Percentiles rank a stretch among this genome's conserved stretches.
Conservation (phyloP, 495 filamentous ascomycete species). For the Ramalina peruviana region DNA sequence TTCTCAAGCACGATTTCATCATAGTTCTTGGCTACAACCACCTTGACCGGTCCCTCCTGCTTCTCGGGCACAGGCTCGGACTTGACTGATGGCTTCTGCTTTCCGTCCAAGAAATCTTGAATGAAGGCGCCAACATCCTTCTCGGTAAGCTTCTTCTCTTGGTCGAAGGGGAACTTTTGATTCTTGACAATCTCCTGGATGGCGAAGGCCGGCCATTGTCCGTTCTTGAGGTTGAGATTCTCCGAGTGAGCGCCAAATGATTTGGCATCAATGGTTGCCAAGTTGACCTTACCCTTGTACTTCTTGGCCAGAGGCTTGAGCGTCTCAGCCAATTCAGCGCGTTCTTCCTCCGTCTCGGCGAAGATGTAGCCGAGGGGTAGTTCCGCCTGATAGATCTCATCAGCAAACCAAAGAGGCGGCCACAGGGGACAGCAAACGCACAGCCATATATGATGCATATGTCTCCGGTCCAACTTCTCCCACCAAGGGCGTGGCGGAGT, state of each 20-base stretch:
- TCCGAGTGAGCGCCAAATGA: constrained; percentile 87
- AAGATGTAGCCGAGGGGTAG: constrained; percentile 97
- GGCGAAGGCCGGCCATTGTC: constrained; percentile 92
- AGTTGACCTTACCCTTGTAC: constrained; percentile 75
- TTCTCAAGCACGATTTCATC: constrained; percentile 84
- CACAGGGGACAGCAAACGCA: constrained; percentile 23
- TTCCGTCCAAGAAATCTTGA: constrained; percentile 73
- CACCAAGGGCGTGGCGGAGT: constrained; percentile 75
- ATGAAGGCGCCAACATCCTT: constrained; percentile 74
- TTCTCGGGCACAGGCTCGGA: constrained; percentile 93
- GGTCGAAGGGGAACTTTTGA: constrained; percentile 90
- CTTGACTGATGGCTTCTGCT: constrained; percentile 91
- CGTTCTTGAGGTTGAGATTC: constrained; percentile 93
- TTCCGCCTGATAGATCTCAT: constrained; percentile 41
- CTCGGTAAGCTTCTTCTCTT: constrained; percentile 63
- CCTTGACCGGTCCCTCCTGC: constrained; percentile 77
- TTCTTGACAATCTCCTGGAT: constrained; percentile 96
- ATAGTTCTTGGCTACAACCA: constrained; percentile 91
- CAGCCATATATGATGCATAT: constrained; percentile 90
- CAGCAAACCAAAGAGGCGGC: background rate
- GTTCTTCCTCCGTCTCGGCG: constrained; percentile 83
- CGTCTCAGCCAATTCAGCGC: constrained; percentile 54
- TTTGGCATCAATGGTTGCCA: constrained; percentile 94
- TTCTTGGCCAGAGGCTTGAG: constrained; percentile 41
- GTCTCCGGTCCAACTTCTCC: constrained; percentile 97